Conservation (phyloP, 768 basidiomycete species). For the Mycena venus region DNA sequence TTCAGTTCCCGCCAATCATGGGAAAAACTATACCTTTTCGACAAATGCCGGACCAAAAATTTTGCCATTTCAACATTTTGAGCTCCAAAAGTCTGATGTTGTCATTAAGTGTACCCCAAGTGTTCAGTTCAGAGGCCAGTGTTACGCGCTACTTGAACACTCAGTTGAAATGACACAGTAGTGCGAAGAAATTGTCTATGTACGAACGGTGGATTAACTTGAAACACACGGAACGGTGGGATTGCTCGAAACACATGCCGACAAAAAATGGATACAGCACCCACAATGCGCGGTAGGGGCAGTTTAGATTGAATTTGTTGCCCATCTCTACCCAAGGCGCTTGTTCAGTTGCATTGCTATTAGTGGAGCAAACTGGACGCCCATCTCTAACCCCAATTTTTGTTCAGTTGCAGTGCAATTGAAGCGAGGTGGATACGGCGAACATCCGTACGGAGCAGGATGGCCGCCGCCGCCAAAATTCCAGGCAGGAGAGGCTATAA, state of each 20-base stretch:
- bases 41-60: no score
- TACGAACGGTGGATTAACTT: not conserved
- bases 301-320: not conserved
- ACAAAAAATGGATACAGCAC: not conserved
- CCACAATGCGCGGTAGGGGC: not conserved
- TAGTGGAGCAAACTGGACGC: not conserved
- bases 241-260: not conserved
- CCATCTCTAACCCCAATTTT: not conserved
- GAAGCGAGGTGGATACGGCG: not conserved
- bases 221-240: not conserved
- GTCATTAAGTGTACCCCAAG: no score
- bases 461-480: not conserved
- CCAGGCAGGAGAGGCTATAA: slow-evolving; percentile 11
- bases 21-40: no score
- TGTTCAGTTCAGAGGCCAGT: no score
- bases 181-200: not conserved
- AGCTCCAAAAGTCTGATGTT: no score
- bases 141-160: no score
- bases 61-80: no score
- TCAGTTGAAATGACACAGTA: no score
- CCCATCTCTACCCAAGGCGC: not conserved
- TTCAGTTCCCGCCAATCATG: no score
- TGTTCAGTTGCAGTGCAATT: not conserved
- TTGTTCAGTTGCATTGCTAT: not conserved
- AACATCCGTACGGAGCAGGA: not conserved